A percentile compares a stretch with the other conserved stretches of the same genome.
Evolutionary conservation across 176 grass and related monocot genomes (phyloP).

Genomic region (Raddia guianensis): DNA sequence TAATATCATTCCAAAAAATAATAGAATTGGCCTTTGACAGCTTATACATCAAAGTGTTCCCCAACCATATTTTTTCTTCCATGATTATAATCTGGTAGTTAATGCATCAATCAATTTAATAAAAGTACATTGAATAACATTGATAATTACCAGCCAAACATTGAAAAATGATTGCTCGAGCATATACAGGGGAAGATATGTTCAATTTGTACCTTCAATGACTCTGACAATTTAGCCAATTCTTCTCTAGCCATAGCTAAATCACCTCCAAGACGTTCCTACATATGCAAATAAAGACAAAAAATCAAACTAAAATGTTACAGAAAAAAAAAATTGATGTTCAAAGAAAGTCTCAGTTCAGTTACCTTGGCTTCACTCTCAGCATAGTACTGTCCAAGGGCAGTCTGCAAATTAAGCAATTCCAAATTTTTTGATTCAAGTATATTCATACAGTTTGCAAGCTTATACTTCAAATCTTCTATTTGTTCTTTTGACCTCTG

Average conservation of each 20-base stretch:
- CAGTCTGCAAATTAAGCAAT: conserved; percentile 94
- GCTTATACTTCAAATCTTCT: conserved; percentile 75
- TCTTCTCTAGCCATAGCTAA: conserved; percentile 83
- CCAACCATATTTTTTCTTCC: neutral
- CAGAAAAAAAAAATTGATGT: neutral
- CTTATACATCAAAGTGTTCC: conserved; percentile 14
- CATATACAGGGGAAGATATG: conserved; percentile 26
- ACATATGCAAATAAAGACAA: conserved; percentile 29
- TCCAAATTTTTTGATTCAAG: conserved; percentile 89
- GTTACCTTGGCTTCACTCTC: conserved; percentile 94
- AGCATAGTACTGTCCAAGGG: conserved; percentile 98
- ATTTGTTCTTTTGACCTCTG: conserved; percentile 78
- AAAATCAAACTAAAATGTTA: conserved; percentile 28
- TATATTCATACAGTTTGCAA: conserved; percentile 71
- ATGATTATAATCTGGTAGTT: neutral
- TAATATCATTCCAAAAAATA: conserved; percentile 6
- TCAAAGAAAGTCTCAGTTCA: conserved; percentile 16
- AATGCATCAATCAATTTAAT: conserved; percentile 35
- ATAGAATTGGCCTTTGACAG: neutral
- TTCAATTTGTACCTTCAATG: conserved; percentile 66
- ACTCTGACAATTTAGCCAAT: conserved; percentile 72
- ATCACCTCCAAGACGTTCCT: conserved; percentile 89
- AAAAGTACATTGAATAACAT: conserved; percentile 32
- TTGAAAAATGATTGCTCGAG: conserved; percentile 15
- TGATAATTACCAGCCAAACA: conserved; percentile 16